A percentile compares a stretch with the other conserved stretches of the same genome.
Conservation (phyloP, 1,284 basidiomycete genomes). For the Leccinum insolens region DNA sequence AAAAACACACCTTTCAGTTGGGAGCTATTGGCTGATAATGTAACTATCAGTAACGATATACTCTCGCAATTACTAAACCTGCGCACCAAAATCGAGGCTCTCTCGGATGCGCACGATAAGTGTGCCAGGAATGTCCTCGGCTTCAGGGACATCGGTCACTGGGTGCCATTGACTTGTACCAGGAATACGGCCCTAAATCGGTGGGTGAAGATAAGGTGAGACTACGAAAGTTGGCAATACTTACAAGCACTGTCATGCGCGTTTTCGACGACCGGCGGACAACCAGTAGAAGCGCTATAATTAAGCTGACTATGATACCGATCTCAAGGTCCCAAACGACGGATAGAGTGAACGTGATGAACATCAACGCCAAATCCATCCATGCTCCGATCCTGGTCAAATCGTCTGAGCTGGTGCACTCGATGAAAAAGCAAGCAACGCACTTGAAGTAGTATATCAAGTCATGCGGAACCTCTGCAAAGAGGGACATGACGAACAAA, state of each 20-base stretch:
- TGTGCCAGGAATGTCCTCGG: constrained; percentile 68
- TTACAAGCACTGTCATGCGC: constrained; percentile 69
- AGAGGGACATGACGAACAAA: constrained; percentile 81
- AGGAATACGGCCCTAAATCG: constrained; percentile 58
- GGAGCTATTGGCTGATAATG: constrained; percentile 78
- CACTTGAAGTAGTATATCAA: constrained; percentile 81
- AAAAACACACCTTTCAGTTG: constrained; percentile 64
- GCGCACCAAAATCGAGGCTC: constrained; percentile 67
- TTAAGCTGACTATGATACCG: constrained; percentile 83
- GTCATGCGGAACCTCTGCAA: constrained; percentile 89
- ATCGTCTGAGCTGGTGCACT: neutral
- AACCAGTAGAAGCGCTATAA: constrained; percentile 85
- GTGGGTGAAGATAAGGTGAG: neutral
- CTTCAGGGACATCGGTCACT: constrained; percentile 63
- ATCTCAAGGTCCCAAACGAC: constrained; percentile 82
- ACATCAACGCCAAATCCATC: constrained; percentile 85
- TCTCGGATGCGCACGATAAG: constrained; percentile 74
- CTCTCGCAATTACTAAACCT: neutral
- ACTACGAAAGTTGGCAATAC: neutral
- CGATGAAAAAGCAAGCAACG: constrained; percentile 29
- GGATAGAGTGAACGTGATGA: constrained; percentile 81
- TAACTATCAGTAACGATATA: constrained; percentile 4
- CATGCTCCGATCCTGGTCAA: constrained; percentile 77
- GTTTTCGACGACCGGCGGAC: constrained; percentile 85
- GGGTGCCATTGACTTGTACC: constrained; percentile 70